Evolutionary conservation across 2,329 filamentous ascomycete genomes (phyloP).

Genomic region (Ascochyta rabiei): DNA sequence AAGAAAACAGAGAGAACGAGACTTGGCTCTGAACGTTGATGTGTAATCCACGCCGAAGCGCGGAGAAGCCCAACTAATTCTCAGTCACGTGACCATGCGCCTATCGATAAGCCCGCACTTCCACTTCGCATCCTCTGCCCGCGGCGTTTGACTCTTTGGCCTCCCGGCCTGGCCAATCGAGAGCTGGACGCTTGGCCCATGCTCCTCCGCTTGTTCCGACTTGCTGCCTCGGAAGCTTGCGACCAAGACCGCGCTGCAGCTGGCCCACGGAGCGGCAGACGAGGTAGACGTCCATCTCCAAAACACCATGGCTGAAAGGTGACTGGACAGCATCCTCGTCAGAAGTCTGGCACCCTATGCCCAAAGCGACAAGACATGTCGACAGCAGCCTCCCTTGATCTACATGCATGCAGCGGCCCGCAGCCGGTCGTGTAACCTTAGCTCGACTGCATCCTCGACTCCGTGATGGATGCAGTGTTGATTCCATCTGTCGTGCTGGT

Average conservation of each 20-base stretch:
- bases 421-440: constrained; percentile 6
- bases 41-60: constrained; percentile 24
- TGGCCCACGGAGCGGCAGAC: neutral
- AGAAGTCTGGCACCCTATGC: constrained; percentile 4
- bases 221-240: neutral
- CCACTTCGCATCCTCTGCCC: constrained; percentile 32
- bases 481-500: no score
- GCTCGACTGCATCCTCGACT: neutral
- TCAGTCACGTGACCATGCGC: constrained; percentile 23
- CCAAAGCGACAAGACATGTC: constrained; percentile 2
- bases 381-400: constrained; percentile 5
- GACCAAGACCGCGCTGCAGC: no score
- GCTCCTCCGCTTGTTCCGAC: constrained; percentile 5
- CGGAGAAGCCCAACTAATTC: constrained; percentile 31
- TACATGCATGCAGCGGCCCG: constrained; percentile 18
- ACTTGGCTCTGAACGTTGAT: neutral
- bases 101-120: constrained; percentile 43
- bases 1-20: neutral
- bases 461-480: no score
- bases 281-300: neutral
- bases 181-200: neutral
- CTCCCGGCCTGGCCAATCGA: constrained; percentile 12
- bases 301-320: neutral
- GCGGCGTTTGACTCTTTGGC: constrained; percentile 26
- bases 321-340: neutral